Evolutionary conservation across 495 filamentous ascomycete species (phyloP).

Genomic region (Neurospora sp.): DNA sequence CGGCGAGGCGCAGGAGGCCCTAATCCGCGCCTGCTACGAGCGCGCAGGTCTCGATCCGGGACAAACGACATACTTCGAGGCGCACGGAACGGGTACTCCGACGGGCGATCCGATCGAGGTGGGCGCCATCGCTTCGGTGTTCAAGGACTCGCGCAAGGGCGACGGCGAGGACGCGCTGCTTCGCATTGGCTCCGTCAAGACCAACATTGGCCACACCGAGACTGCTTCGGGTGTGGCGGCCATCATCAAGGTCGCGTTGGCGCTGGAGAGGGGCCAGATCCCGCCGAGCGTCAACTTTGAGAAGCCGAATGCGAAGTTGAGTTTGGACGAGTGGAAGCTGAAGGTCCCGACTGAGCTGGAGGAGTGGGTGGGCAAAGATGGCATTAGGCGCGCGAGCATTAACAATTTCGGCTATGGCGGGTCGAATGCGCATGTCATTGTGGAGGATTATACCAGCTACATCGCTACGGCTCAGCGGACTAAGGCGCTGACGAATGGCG

Average conservation of each 20-base stretch:
- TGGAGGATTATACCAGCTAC: conserved; percentile 7
- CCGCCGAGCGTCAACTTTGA: conserved; percentile 33
- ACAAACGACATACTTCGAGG: conserved; percentile 39
- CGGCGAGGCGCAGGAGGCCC: conserved; percentile 36
- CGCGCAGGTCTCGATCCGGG: conserved; percentile 32
- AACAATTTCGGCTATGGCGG: conserved; percentile 21
- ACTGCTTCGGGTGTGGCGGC: conserved; percentile 33
- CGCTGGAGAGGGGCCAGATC: conserved; percentile 35
- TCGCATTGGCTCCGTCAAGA: conserved; percentile 28
- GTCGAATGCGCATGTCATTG: conserved; percentile 17
- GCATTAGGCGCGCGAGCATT: conserved; percentile 10
- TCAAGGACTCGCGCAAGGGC: conserved; percentile 20
- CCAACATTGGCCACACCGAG: conserved; percentile 36
- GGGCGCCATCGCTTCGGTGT: conserved; percentile 33
- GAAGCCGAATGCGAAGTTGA: conserved; percentile 30
- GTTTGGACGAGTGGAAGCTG: conserved; percentile 28
- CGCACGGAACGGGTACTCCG: conserved; percentile 46
- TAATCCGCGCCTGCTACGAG: conserved; percentile 41
- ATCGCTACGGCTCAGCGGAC: not conserved
- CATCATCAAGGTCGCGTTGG: conserved; percentile 33
- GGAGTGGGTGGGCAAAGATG: conserved; percentile 9
- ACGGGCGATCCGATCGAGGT: conserved; percentile 51
- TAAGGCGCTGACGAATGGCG: not conserved
- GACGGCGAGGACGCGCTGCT: conserved; percentile 21
- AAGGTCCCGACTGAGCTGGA: conserved; percentile 19